Base-by-base conservation (phyloP, 768 basidiomycete species). In the Calocera viscosa region DNA sequence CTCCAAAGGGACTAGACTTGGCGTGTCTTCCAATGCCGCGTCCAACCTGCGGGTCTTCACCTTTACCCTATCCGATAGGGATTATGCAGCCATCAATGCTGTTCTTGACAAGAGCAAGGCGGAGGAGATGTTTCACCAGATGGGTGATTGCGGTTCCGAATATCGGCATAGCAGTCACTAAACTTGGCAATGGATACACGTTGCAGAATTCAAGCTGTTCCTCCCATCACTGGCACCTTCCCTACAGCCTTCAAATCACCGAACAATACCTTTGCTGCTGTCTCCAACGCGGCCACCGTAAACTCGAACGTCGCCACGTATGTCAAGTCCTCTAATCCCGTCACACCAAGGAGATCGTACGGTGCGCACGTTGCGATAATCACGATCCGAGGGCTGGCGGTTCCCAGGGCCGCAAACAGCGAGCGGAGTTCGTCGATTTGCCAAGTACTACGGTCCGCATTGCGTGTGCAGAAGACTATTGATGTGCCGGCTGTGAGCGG, bases 91-190 rank as follows among this genome's bases (percentile, higher is more conserved):
- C n/a, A 88, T 92, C 69, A 86, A 88, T 67, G 76, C 74, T 1
- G 83, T 91, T 28, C 75, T 91, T 14, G 77, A 74, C 1, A 80
- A 78, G 47, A 89, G 87, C n/a, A 82, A 84, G 39, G 83, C 86
- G 2, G 76, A 83, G 47, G 80, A 73, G 26, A 80, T 91, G 74
- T 87, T 89, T 66, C 82, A 79, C 3, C 79, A 80, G 30, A 86
- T 92, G 68, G 90, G 90, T 11, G 90, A 92, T 74, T 92, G 90
- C 74, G 90, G 90, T 40, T 85, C 86, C 3, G 90, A 92, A 77
- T 92, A 92, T 76, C 86, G 90, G 33, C 85, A 73, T 75, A 67
- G 33, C 35, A 43, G 16, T 60, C 53, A 60, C 53, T 60, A 32
- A 19, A 7, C 11, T 11, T 60, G 7, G 11, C 16, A 28, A 47